Percentiles rank a stretch among this genome's conserved stretches.
Evolutionary conservation across 2,329 filamentous ascomycete species (phyloP).

Genomic region (Phialophora verrucosa): DNA sequence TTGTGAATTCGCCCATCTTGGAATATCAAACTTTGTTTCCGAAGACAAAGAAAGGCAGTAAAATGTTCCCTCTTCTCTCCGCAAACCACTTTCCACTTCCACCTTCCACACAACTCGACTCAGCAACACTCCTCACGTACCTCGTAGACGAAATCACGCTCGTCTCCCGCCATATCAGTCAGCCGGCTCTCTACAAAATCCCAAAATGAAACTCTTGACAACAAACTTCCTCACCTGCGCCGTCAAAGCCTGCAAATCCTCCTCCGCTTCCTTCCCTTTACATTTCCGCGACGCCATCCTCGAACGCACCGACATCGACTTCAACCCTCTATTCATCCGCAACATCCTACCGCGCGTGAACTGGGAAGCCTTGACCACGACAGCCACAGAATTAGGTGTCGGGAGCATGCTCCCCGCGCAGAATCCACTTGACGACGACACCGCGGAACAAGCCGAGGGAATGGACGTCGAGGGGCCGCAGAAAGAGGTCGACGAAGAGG

Average conservation of each 20-base stretch:
- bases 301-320: conserved; percentile 78
- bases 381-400: conserved; percentile 73
- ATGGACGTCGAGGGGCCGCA: conserved; percentile 26
- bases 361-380: conserved; percentile 79
- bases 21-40: background rate
- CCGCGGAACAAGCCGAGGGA: conserved; percentile 27
- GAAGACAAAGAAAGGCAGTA: background rate
- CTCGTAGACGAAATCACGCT: background rate
- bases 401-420: conserved; percentile 39
- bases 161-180: background rate
- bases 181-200: background rate
- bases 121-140: background rate
- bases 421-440: conserved; percentile 39
- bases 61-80: background rate
- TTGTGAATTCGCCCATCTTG: background rate
- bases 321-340: conserved; percentile 78
- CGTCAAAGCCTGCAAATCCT: conserved; percentile 89
- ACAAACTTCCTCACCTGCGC: conserved; percentile 97
- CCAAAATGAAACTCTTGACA: conserved; percentile 87
- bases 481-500: conserved; percentile 52
- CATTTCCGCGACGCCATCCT: conserved; percentile 93
- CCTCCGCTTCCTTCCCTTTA: conserved; percentile 79
- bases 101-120: background rate
- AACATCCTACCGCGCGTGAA: conserved; percentile 88
- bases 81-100: background rate